phyloP scores from a whole-genome alignment of 495 filamentous ascomycete genomes.

The Darksidea phi region DNA sequence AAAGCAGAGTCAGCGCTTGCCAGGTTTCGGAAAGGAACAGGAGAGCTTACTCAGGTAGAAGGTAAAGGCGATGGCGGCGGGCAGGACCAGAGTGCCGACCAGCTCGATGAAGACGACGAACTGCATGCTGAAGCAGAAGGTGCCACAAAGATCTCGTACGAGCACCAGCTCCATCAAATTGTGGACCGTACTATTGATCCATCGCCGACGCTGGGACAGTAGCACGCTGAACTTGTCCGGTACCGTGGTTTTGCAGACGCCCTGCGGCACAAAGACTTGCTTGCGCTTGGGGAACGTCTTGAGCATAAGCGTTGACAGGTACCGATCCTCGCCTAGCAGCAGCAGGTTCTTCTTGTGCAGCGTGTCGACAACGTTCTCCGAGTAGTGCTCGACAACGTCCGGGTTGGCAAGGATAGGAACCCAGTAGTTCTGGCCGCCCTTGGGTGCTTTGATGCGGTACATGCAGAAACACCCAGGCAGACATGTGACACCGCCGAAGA shows the following conservation, averaged over 20 bases:
- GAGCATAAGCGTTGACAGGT: slow-evolving; percentile 94
- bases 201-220: slow-evolving; percentile 88
- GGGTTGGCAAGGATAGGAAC: slow-evolving; percentile 98
- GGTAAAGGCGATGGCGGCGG: slow-evolving; percentile 94
- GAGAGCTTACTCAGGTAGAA: slow-evolving; percentile 82
- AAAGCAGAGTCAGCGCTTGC: slow-evolving; percentile 8
- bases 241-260: slow-evolving; percentile 96
- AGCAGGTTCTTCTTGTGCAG: slow-evolving; percentile 97
- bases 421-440: slow-evolving; percentile 98
- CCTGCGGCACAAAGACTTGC: slow-evolving; percentile 97
- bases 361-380: slow-evolving; percentile 98
- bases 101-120: slow-evolving; percentile 97
- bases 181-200: slow-evolving; percentile 99
- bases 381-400: slow-evolving; percentile 98
- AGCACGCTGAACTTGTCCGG: slow-evolving; percentile 91
- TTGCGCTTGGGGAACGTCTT: slow-evolving; percentile 99
- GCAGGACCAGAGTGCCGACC: slow-evolving; percentile 89
- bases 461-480: slow-evolving; percentile 99
- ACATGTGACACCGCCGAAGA: slow-evolving; percentile 99
- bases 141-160: slow-evolving; percentile 94
- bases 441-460: slow-evolving; percentile 99
- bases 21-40: neutral
- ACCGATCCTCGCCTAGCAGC: slow-evolving; percentile 94
- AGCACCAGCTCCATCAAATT: slow-evolving; percentile 97
- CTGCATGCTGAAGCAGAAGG: slow-evolving; percentile 99